These are phyloP conservation scores for Thermochaetoides thermophila DNA, from an alignment of 495 filamentous ascomycete species.

Conservation along the genomic window DNA sequence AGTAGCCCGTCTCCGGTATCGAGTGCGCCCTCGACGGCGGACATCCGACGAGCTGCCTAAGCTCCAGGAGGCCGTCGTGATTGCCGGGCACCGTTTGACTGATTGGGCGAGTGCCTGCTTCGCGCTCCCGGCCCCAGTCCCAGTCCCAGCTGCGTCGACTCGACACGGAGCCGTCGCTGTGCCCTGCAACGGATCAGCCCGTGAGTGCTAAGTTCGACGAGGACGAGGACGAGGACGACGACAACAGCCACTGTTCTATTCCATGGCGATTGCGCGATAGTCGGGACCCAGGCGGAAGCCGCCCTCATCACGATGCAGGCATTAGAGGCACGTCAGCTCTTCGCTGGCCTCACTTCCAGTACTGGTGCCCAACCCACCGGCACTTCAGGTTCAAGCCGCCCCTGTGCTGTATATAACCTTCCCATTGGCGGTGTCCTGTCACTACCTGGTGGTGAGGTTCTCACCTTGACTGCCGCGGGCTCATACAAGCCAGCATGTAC, in stretches of 20 bases:
- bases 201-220: neutral
- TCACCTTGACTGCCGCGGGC: conserved; percentile 48
- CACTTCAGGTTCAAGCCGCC: conserved; percentile 10
- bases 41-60: no score
- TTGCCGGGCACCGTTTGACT: no score
- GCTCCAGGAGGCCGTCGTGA: no score
- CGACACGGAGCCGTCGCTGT: no score
- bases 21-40: no score
- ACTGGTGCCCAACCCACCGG: no score
- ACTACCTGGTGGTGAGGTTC: conserved; percentile 38
- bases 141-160: no score
- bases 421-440: conserved; percentile 45
- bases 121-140: no score
- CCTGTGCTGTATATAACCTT: conserved; percentile 33
- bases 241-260: no score
- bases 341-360: conserved; percentile 8
- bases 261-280: conserved; percentile 23
- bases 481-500: conserved; percentile 51
- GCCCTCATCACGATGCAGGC: conserved; percentile 11
- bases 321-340: conserved; percentile 11
- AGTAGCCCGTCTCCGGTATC: no score
- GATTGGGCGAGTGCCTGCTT: no score
- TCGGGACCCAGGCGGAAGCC: conserved; percentile 14
- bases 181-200: no score
- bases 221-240: neutral